Conservation (phyloP, 2,329 filamentous ascomycete species). For the Sclerotinia borealis region DNA sequence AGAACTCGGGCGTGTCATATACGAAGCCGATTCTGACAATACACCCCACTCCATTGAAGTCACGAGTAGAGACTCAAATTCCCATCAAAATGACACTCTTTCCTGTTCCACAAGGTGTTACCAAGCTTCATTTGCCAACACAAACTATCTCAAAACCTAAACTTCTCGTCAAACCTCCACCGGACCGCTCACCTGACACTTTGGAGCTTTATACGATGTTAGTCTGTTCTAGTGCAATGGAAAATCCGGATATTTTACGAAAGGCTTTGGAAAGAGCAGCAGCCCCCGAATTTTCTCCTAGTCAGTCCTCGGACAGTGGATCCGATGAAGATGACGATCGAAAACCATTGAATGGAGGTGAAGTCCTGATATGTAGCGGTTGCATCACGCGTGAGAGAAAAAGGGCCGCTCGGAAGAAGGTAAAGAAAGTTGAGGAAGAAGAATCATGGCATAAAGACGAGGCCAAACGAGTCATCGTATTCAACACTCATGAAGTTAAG, state of each 20-base stretch:
- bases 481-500: slow-evolving; percentile 83
- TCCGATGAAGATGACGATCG: slow-evolving; percentile 45
- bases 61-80: slow-evolving; percentile 94
- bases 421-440: slow-evolving; percentile 89
- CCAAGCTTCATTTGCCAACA: slow-evolving; percentile 76
- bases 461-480: slow-evolving; percentile 76
- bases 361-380: slow-evolving; percentile 85
- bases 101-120: slow-evolving; percentile 67
- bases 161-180: slow-evolving; percentile 67
- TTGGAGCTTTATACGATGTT: slow-evolving; percentile 75
- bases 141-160: slow-evolving; percentile 95
- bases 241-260: slow-evolving; percentile 57
- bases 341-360: slow-evolving; percentile 80
- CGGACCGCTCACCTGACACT: slow-evolving; percentile 62
- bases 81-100: slow-evolving; percentile 76
- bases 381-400: slow-evolving; percentile 91
- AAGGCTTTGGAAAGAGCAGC: slow-evolving; percentile 49
- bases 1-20: slow-evolving; percentile 22
- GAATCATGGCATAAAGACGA: slow-evolving; percentile 79
- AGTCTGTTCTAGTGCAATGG: slow-evolving; percentile 90
- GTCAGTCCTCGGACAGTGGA: slow-evolving; percentile 19
- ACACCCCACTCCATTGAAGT: slow-evolving; percentile 68
- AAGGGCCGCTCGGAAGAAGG: slow-evolving; percentile 84
- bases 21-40: slow-evolving; percentile 48
- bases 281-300: slow-evolving; percentile 28